Evolutionary conservation across 139 green algal species (phyloP).

Genomic region (Chlorella sp.): DNA sequence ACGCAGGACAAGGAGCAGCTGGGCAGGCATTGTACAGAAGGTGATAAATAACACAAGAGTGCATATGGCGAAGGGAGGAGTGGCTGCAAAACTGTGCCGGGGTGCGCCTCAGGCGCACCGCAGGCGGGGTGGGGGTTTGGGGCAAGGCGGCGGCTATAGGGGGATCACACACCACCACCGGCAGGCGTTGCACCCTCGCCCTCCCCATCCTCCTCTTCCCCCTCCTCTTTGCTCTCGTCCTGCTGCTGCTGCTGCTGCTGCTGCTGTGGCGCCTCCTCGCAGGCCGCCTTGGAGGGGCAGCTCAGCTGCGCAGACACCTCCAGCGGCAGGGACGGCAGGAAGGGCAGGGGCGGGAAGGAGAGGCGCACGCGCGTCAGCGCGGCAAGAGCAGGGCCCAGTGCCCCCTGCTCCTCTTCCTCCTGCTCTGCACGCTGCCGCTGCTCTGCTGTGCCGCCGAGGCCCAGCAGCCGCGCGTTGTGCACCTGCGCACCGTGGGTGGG

Average conservation of each 20-base stretch:
- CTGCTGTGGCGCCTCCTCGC: conserved; percentile 16
- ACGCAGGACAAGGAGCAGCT: no score
- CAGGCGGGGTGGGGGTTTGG: no score
- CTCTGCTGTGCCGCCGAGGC: neutral
- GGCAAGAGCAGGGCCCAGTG: neutral
- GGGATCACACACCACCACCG: no score
- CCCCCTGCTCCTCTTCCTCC: neutral
- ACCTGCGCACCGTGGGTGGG: no score
- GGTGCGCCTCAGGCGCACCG: no score
- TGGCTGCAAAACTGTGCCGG: no score
- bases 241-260: neutral
- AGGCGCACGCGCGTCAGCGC: neutral
- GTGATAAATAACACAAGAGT: no score
- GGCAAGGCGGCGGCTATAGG: no score
- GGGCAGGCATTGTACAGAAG: no score
- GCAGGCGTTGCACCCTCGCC: no score
- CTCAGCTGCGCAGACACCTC: conserved; percentile 9
- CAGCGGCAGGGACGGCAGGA: conserved; percentile 36
- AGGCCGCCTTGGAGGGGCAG: conserved; percentile 42
- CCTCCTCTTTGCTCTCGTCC: neutral
- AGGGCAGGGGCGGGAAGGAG: conserved; percentile 7
- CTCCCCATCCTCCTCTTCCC: neutral
- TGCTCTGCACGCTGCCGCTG: neutral
- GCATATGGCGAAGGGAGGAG: no score
- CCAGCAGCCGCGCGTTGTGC: conserved; percentile 38